A percentile compares a stretch with the other conserved stretches of the same genome.
phyloP scores from a whole-genome alignment of 495 filamentous ascomycete genomes.

The Elasticomyces elasticus region DNA sequence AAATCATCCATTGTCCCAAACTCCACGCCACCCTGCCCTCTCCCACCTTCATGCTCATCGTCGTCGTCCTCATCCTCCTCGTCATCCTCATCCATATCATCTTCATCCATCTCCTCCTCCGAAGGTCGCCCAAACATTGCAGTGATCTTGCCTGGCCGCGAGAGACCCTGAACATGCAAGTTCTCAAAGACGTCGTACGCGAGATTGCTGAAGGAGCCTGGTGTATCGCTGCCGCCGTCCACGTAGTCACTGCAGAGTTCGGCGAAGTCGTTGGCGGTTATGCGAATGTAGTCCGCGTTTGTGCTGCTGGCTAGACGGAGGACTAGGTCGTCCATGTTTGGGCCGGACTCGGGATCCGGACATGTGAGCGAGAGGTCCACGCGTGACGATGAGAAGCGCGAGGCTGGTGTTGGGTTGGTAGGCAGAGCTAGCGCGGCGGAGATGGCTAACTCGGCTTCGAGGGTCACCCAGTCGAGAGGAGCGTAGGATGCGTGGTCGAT shows the following conservation, averaged over 20 bases:
- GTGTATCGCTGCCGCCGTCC: slow-evolving; percentile 9
- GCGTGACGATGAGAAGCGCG: slow-evolving; percentile 43
- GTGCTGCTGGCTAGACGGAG: slow-evolving; percentile 48
- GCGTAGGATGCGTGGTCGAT: background rate
- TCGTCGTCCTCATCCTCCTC: slow-evolving; percentile 24
- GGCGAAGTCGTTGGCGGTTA: slow-evolving; percentile 73
- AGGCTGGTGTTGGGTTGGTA: slow-evolving; percentile 6
- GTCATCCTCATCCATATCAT: slow-evolving; percentile 8
- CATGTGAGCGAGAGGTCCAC: slow-evolving; percentile 58
- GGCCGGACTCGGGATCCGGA: slow-evolving; percentile 47
- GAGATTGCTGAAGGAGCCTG: slow-evolving; percentile 11
- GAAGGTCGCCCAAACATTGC: slow-evolving; percentile 13
- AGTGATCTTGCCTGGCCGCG: background rate
- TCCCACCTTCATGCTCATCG: slow-evolving; percentile 17
- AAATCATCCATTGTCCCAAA: slow-evolving; percentile 8
- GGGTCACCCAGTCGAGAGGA: slow-evolving; percentile 7
- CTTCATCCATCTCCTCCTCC: slow-evolving; percentile 4
- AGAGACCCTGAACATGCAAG: slow-evolving; percentile 30
- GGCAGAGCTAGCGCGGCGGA: slow-evolving; percentile 14
- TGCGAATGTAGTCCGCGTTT: slow-evolving; percentile 62
- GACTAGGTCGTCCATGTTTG: slow-evolving; percentile 50
- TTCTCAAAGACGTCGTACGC: slow-evolving; percentile 45
- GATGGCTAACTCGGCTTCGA: slow-evolving; percentile 28
- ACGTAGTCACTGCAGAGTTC: slow-evolving; percentile 61
- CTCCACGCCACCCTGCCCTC: background rate